Base-by-base conservation (phyloP, 371 early-diverging fungal species). In the Mortierella sp. region DNA sequence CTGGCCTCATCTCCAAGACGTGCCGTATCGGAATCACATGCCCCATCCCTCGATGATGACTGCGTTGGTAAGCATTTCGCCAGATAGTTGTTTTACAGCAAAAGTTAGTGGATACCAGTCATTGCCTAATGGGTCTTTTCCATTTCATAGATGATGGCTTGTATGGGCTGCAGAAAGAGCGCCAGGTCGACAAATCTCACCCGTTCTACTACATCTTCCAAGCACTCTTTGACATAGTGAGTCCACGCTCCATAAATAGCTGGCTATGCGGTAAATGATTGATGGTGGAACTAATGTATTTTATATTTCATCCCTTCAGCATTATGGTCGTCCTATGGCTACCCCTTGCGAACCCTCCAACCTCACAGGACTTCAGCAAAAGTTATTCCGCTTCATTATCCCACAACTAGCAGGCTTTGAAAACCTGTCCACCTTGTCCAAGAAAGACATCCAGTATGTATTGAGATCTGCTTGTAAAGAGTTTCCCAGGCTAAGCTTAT, bases 131-230 rank as follows among this genome's bases (percentile, higher is more conserved):
- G 55, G 14, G 26, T 55, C 18, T 26, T 29, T 55, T 55, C 26
- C 55, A 26, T 55, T 55, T 55, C 55, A 26, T 29, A 26, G 55
- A 26, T 25, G 55, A 55, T 25, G 55, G 29, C 25, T 55, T 55
- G 55, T 18, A 55, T 55, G 55, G 26, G 19, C 55, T 55, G 55
- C 28, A 55, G 55, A 29, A 55, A 26, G 55, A 55, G 28, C 23
- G 29, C 55, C 55, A 55, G 18, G 55, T 55, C 55, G 26, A 55
- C 12, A 26, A 55, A 18, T 55, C 29, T 26, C 55, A 55, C 26
- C 25, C 55, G 7, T 55, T 55, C 55, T 55, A 55, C 55, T 2
- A 55, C 55, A 55, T 55, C 26, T 55, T 55, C 26, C 55, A 55
- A 55, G 55, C 55, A 26, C 55, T 53, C 5, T 53, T 55, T 19